Evolutionary conservation across 495 filamentous ascomycete species (phyloP).

Genomic region (Tuber calosporum): DNA sequence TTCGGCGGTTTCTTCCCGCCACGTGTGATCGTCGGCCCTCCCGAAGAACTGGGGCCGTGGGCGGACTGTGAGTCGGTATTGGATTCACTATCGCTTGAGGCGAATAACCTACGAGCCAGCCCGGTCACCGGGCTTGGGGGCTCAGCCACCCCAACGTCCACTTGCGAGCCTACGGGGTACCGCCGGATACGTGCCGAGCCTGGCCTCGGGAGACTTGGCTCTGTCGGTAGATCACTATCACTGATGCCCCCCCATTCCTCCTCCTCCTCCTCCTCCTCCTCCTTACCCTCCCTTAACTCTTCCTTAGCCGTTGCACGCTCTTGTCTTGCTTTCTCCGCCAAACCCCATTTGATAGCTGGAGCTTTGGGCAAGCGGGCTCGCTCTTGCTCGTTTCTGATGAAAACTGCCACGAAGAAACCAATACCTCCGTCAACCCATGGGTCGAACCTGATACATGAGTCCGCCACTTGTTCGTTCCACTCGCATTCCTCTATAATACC

Average conservation of each 20-base stretch:
- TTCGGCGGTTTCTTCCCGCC: neutral
- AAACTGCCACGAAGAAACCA: slow-evolving; percentile 65
- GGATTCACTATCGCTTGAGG: neutral
- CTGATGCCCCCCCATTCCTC: slow-evolving; percentile 47
- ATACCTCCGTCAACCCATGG: slow-evolving; percentile 72
- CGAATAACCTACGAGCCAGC: neutral
- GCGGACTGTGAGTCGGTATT: neutral
- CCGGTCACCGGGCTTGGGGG: neutral
- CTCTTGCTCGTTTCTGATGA: slow-evolving; percentile 50
- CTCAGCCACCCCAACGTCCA: neutral
- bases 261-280: slow-evolving; percentile 41
- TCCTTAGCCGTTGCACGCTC: slow-evolving; percentile 42
- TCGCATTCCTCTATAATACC: slow-evolving; percentile 50
- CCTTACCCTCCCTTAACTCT: slow-evolving; percentile 44
- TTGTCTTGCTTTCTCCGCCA: slow-evolving; percentile 21
- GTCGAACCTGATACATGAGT: slow-evolving; percentile 73
- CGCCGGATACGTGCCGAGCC: neutral
- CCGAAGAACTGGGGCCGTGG: neutral
- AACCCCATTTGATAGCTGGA: neutral
- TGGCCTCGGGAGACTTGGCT: neutral
- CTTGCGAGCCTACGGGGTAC: neutral
- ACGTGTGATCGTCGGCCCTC: neutral
- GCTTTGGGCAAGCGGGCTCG: neutral
- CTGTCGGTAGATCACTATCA: slow-evolving; percentile 19
- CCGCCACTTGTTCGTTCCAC: slow-evolving; percentile 51